A percentile compares a stretch with the other conserved stretches of the same genome.
phyloP scores from a whole-genome alignment of 163 green algal species.

The Scenedesmus sp. region DNA sequence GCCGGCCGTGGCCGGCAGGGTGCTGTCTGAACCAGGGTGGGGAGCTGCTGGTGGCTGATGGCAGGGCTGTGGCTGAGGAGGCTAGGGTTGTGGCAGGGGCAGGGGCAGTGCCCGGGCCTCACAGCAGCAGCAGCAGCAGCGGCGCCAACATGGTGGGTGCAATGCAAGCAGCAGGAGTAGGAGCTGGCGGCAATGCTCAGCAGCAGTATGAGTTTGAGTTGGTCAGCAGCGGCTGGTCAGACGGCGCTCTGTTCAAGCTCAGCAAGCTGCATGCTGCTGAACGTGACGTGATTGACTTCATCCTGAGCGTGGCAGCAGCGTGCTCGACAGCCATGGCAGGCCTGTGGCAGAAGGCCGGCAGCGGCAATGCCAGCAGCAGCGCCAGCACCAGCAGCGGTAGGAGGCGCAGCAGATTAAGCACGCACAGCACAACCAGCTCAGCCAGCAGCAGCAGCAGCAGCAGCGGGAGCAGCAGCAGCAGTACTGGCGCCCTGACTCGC shows the following conservation, averaged over 20 bases:
- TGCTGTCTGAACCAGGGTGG: neutral
- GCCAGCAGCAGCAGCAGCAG: slow-evolving; percentile 17
- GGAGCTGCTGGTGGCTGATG: slow-evolving; percentile 5
- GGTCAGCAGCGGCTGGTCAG: neutral
- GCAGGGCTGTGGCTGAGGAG: slow-evolving; percentile 16
- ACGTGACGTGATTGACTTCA: neutral
- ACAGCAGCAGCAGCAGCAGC: slow-evolving; percentile 27
- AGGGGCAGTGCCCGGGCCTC: neutral
- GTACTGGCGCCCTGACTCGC: neutral
- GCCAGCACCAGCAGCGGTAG: neutral
- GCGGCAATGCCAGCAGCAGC: slow-evolving; percentile 16
- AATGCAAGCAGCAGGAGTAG: neutral
- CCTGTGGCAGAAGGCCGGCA: neutral
- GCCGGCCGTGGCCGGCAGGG: slow-evolving; percentile 1
- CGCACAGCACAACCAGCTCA: neutral
- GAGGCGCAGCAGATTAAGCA: neutral
- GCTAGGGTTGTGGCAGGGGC: neutral
- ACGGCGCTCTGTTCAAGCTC: slow-evolving; percentile 21
- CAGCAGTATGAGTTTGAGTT: neutral
- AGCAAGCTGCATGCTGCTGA: slow-evolving; percentile 32
- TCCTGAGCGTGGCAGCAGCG: neutral
- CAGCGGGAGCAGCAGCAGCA: slow-evolving; percentile 41
- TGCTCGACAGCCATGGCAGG: neutral
- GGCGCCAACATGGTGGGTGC: neutral
- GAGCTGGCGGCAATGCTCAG: too few relatives aligned